These are phyloP conservation scores for Candida argentea DNA, from an alignment of 805 yeast species.

Conservation along the genomic window DNA sequence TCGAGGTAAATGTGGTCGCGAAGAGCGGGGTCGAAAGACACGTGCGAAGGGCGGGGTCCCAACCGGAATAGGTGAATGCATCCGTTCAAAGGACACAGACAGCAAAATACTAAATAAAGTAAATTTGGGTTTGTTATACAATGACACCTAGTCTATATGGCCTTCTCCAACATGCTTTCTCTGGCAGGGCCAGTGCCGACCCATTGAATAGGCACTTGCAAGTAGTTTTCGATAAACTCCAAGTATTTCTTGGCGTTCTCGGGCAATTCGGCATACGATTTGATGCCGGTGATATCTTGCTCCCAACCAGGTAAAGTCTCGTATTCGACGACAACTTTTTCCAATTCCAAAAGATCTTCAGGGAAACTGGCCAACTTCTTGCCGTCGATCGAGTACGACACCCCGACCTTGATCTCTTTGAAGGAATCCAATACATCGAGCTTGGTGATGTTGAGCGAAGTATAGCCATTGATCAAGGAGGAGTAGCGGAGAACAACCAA, in stretches of 20 bases:
- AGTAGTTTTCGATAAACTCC: constrained; percentile 74
- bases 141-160: constrained; percentile 2
- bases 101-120: no score
- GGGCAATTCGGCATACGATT: constrained; percentile 70
- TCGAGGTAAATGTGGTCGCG: no score
- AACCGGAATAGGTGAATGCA: no score
- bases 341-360: constrained; percentile 75
- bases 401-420: constrained; percentile 80
- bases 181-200: constrained; percentile 98
- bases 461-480: constrained; percentile 87
- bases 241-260: constrained; percentile 79
- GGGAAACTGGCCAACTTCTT: constrained; percentile 75
- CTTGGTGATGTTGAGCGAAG: constrained; percentile 88
- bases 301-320: constrained; percentile 94
- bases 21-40: constrained; percentile 1
- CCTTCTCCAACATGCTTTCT: constrained; percentile 75
- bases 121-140: background rate
- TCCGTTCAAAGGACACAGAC: no score
- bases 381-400: constrained; percentile 74
- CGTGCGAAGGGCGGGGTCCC: background rate
- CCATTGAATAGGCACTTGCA: constrained; percentile 85
- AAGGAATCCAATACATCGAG: constrained; percentile 90
- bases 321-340: constrained; percentile 86
- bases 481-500: constrained; percentile 90
- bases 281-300: constrained; percentile 63